Evolutionary conservation across 352 stramenopile species (phyloP).

Genomic region (Aphanomyces stellatus): DNA sequence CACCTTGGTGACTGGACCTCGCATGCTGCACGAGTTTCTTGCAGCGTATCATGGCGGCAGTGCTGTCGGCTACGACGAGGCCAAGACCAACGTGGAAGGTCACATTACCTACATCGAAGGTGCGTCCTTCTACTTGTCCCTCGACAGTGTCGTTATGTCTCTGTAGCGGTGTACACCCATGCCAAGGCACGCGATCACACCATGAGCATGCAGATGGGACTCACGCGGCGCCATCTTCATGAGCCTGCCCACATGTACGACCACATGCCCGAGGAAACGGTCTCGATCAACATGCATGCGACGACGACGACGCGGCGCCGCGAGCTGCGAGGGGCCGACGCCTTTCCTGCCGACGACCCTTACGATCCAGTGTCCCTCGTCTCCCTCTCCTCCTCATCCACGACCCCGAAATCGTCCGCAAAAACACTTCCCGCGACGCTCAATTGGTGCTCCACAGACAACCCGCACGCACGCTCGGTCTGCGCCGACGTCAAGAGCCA

Average conservation of each 20-base stretch:
- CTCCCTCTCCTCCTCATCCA: too few species aligned
- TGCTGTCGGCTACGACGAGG: constrained; percentile 26
- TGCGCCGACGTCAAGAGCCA: constrained; percentile 75
- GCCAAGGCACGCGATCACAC: constrained; percentile 41
- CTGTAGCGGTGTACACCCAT: constrained; percentile 48
- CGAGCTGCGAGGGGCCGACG: constrained; percentile 22
- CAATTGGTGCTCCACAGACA: constrained; percentile 66
- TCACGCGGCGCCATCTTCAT: constrained; percentile 55
- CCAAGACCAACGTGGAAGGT: constrained; percentile 44
- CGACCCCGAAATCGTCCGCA: neutral
- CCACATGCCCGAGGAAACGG: constrained; percentile 30
- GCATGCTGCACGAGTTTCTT: constrained; percentile 41
- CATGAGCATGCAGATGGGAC: constrained; percentile 60
- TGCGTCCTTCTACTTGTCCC: constrained; percentile 16
- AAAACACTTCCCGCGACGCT: constrained; percentile 26
- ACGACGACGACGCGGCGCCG: constrained; percentile 23
- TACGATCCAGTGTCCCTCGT: too few species aligned
- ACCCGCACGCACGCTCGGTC: constrained; percentile 52
- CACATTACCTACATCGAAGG: constrained; percentile 77
- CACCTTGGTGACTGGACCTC: constrained; percentile 27
- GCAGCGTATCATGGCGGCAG: constrained; percentile 28
- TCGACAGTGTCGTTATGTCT: neutral
- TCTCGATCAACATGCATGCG: constrained; percentile 43
- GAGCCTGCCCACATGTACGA: too few species aligned
- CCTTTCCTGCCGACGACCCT: too few species aligned